Percentiles rank a stretch among this genome's conserved stretches.
These are phyloP conservation scores for Aspergillus quadrilineatus DNA, from an alignment of 2,329 filamentous ascomycete species.

Conservation along the genomic window DNA sequence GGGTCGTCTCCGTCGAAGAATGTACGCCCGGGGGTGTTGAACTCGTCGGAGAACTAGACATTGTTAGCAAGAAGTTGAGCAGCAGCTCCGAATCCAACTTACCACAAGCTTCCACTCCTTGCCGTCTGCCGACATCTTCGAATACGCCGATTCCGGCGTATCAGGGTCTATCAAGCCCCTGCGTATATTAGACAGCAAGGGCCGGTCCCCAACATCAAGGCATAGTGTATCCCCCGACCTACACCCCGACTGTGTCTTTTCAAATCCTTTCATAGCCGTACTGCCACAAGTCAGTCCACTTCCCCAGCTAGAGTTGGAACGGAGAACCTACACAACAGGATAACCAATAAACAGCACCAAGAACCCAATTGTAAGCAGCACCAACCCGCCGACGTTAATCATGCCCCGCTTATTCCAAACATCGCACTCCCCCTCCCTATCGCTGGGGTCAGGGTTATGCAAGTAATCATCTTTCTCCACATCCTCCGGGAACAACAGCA, in stretches of 20 bases:
- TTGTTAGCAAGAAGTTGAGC: slow-evolving; percentile 4
- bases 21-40: slow-evolving; percentile 64
- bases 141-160: slow-evolving; percentile 59
- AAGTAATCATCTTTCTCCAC: slow-evolving; percentile 72
- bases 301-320: background rate
- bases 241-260: slow-evolving; percentile 31
- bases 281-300: slow-evolving; percentile 38
- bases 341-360: slow-evolving; percentile 68
- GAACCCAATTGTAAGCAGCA: slow-evolving; percentile 60
- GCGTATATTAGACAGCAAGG: slow-evolving; percentile 61
- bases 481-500: slow-evolving; percentile 69
- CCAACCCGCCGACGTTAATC: slow-evolving; percentile 63
- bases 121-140: slow-evolving; percentile 59
- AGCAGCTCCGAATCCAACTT: slow-evolving; percentile 22
- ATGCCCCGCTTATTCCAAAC: slow-evolving; percentile 65
- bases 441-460: slow-evolving; percentile 67
- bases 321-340: slow-evolving; percentile 62
- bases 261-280: slow-evolving; percentile 55
- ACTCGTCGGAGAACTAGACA: slow-evolving; percentile 66
- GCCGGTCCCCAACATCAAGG: slow-evolving; percentile 50
- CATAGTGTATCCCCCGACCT: slow-evolving; percentile 47
- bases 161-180: slow-evolving; percentile 65
- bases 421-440: slow-evolving; percentile 62
- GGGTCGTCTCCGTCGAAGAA: slow-evolving; percentile 72
- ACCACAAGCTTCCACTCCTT: slow-evolving; percentile 63